A percentile compares a stretch with the other conserved stretches of the same genome.
Conservation (phyloP, 106 monocot species). For the Acorus calamus region DNA sequence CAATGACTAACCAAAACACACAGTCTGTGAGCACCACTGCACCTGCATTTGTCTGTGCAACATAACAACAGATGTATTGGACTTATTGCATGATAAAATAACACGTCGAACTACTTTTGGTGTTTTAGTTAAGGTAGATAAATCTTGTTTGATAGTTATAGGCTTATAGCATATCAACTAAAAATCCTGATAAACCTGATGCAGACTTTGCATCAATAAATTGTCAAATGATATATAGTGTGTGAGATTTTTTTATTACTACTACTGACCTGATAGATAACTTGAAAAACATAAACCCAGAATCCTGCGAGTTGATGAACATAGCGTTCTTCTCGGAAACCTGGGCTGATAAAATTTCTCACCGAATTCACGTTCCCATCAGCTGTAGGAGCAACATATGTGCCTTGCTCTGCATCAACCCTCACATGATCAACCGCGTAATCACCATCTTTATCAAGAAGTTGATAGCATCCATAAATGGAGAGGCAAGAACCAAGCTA, state of each 20-base stretch:
- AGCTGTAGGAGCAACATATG: slow-evolving; percentile 22
- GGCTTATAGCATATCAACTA: too few species aligned
- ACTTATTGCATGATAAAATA: background rate
- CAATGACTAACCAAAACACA: slow-evolving; percentile 92
- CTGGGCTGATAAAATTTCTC: slow-evolving; percentile 11
- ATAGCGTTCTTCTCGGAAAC: slow-evolving; percentile 8
- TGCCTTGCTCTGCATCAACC: slow-evolving; percentile 38
- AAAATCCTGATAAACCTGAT: too few species aligned
- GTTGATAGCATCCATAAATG: slow-evolving; percentile 63
- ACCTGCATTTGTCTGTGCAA: slow-evolving; percentile 84
- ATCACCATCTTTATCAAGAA: slow-evolving; percentile 21
- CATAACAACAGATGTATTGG: slow-evolving; percentile 9
- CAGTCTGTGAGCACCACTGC: slow-evolving; percentile 94
- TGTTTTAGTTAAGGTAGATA: too few species aligned
- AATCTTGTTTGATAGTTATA: too few species aligned
- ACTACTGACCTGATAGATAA: slow-evolving; percentile 74
- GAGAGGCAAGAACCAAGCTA: slow-evolving; percentile 82
- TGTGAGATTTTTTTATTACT: background rate
- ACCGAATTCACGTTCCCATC: slow-evolving; percentile 13
- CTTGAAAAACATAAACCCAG: slow-evolving; percentile 72
- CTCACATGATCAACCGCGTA: slow-evolving; percentile 12
- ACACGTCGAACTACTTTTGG: too few species aligned
- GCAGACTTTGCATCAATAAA: too few species aligned
- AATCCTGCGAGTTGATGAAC: slow-evolving; percentile 45
- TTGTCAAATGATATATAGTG: background rate